Conservation (phyloP, 192 early-diverging fungal genomes). For the Spizellomyces punctatus region DNA sequence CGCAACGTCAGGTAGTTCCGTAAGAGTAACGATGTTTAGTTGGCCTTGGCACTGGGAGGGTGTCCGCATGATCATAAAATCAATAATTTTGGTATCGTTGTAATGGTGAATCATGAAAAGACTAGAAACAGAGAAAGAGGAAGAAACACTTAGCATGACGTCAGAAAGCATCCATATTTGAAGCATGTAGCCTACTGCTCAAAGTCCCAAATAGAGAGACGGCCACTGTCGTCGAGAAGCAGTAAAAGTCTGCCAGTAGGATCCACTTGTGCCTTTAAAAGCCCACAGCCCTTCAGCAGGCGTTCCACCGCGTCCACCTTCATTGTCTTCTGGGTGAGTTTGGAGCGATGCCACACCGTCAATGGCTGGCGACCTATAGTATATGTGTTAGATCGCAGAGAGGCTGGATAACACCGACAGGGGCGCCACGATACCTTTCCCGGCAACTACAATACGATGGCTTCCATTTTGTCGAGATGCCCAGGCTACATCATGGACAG, state of each 20-base stretch:
- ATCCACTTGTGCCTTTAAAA: constrained; percentile 31
- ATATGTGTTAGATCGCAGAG: background rate
- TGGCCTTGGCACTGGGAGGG: background rate
- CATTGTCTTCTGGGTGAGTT: constrained; percentile 6
- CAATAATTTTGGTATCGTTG: constrained; percentile 12
- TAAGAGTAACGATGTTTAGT: constrained; percentile 25
- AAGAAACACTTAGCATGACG: background rate
- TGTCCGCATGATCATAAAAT: background rate
- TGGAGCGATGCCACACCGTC: constrained; percentile 28
- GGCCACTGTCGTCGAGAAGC: constrained; percentile 25
- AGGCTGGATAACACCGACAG: too few species aligned
- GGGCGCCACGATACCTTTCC: constrained; percentile 15
- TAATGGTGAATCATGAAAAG: constrained; percentile 7
- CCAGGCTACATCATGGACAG: constrained; percentile 6
- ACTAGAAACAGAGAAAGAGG: background rate
- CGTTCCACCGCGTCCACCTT: constrained; percentile 23
- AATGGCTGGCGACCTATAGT: constrained; percentile 28
- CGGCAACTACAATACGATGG: background rate
- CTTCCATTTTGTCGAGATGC: constrained; percentile 8
- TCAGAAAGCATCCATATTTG: too few species aligned
- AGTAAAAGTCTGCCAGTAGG: constrained; percentile 17
- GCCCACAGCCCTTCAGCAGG: constrained; percentile 6
- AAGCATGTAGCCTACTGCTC: constrained; percentile 11
- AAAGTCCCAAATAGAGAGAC: constrained; percentile 38
- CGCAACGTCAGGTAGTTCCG: background rate